Conservation (phyloP, 164 flowering plant genomes). For the Akebia trifoliata region DNA sequence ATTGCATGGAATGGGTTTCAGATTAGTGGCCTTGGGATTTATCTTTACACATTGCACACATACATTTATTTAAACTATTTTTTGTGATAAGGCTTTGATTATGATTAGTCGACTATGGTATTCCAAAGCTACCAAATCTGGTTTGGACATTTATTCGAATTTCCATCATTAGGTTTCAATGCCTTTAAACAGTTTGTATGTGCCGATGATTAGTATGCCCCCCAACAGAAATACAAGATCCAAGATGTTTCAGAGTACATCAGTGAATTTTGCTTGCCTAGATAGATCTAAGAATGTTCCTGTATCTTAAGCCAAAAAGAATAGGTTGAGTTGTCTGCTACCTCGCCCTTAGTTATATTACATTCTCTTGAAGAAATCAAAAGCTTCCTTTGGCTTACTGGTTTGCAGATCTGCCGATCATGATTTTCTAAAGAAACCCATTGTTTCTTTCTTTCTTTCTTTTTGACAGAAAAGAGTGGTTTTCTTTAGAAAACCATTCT, state of each 20-base stretch:
- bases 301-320: conserved; percentile 49
- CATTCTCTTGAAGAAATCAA: conserved; percentile 45
- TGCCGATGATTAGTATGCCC: conserved; percentile 50
- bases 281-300: conserved; percentile 28
- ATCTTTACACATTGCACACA: too few relatives aligned
- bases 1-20: neutral
- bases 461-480: too few relatives aligned
- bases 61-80: too few relatives aligned
- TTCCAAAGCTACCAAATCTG: conserved; percentile 62
- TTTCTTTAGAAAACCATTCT: conserved; percentile 45
- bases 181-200: conserved; percentile 40
- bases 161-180: conserved; percentile 27
- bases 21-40: neutral
- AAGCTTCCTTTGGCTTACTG: conserved; percentile 21
- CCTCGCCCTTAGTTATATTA: conserved; percentile 18
- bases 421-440: conserved; percentile 59
- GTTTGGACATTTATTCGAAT: conserved; percentile 44
- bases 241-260: conserved; percentile 32
- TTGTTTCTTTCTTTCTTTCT: conserved; percentile 37
- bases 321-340: conserved; percentile 50
- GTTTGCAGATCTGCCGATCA: conserved; percentile 54
- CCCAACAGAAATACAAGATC: conserved; percentile 42
- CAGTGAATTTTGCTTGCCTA: conserved; percentile 42
- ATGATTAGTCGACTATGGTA: too few relatives aligned
- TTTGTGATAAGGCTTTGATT: too few relatives aligned